Conservation (phyloP, 441 rosid species). For the Manihot esculenta region DNA sequence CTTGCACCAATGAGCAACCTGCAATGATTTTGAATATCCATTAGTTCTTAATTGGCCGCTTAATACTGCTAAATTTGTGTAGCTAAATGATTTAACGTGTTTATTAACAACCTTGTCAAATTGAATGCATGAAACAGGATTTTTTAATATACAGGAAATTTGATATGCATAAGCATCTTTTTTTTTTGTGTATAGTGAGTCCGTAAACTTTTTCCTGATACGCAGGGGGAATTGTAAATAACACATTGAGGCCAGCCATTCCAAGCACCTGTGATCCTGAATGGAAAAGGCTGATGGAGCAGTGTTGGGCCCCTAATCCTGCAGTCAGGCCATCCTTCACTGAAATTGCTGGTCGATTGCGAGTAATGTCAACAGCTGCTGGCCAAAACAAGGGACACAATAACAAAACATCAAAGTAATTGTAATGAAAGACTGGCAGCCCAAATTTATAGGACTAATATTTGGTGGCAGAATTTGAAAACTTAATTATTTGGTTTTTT, state of each 20-base stretch:
- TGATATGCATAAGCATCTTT: not conserved
- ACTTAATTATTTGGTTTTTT: not conserved
- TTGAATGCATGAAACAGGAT: not conserved
- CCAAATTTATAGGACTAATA: not conserved
- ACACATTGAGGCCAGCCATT: conserved; percentile 81
- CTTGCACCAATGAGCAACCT: too few relatives aligned
- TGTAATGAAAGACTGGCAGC: not conserved
- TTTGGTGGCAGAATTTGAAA: not conserved
- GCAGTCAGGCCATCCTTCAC: conserved; percentile 76
- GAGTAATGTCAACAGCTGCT: conserved; percentile 67
- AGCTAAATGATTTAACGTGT: too few relatives aligned
- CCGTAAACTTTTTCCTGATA: not conserved
- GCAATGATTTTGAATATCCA: too few relatives aligned
- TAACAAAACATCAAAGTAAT: conserved; percentile 60
- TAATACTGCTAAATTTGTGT: too few relatives aligned
- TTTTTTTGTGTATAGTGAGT: too few relatives aligned
- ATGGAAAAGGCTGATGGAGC: conserved; percentile 80
- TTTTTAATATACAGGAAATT: too few relatives aligned
- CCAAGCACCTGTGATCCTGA: conserved; percentile 78
- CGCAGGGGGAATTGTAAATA: conserved; percentile 85
- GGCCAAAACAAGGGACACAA: conserved; percentile 51
- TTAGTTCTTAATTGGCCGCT: too few relatives aligned
- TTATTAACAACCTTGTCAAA: not conserved
- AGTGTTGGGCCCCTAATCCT: conserved; percentile 95
- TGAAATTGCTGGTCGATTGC: conserved; percentile 65